These are phyloP conservation scores for Onygena corvina DNA, from an alignment of 2,329 filamentous ascomycete species.

Conservation along the genomic window DNA sequence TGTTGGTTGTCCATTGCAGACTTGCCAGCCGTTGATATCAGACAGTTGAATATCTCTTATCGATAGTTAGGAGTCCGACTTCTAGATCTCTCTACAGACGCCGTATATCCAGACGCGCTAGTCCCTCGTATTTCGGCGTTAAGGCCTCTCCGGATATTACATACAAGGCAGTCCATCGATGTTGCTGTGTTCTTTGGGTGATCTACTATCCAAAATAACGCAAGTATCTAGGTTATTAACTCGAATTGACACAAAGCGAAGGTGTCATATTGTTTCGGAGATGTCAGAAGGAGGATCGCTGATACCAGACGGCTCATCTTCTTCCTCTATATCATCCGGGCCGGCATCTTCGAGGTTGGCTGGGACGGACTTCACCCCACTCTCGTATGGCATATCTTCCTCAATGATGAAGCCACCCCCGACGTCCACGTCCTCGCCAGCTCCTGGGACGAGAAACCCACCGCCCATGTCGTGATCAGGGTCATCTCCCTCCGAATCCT, in stretches of 20 bases:
- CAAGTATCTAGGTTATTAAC: too few relatives aligned
- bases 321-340: background rate
- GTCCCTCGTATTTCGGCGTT: too few relatives aligned
- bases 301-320: background rate
- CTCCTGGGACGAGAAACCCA: slow-evolving; percentile 24
- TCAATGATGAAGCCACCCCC: slow-evolving; percentile 4
- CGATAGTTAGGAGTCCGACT: too few relatives aligned
- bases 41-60: too few relatives aligned
- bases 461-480: slow-evolving; percentile 16
- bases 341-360: background rate
- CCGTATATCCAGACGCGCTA: too few relatives aligned
- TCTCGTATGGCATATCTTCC: background rate
- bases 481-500: slow-evolving; percentile 12
- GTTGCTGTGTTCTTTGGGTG: too few relatives aligned
- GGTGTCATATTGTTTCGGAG: background rate
- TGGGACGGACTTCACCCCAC: background rate
- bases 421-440: slow-evolving; percentile 16
- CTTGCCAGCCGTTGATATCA: too few relatives aligned
- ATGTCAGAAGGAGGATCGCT: background rate
- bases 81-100: too few relatives aligned
- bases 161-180: too few relatives aligned
- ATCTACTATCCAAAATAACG: too few relatives aligned
- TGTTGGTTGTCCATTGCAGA: background rate
- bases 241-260: too few relatives aligned
- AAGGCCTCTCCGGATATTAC: too few relatives aligned